These are phyloP conservation scores for Kluyveromyces sp. DNA, from an alignment of 1,139 yeast species.

Conservation along the genomic window DNA sequence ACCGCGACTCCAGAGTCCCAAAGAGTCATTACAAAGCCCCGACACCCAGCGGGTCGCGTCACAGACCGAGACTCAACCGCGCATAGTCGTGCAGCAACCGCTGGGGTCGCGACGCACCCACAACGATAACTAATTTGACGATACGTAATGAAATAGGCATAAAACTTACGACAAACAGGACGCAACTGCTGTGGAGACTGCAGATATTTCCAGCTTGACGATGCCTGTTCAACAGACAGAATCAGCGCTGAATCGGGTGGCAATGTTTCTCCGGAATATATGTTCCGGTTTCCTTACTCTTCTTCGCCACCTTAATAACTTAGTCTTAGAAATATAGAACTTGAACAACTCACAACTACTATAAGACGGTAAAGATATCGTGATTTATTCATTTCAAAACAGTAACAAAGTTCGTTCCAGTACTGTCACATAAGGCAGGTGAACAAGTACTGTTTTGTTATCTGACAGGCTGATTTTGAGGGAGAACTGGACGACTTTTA, in stretches of 20 bases:
- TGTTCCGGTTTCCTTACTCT: background rate
- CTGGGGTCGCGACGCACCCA: background rate
- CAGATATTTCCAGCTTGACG: background rate
- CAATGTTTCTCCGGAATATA: no score
- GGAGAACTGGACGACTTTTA: no score
- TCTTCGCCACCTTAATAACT: background rate
- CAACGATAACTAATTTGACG: background rate
- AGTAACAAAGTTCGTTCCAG: background rate
- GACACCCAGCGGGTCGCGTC: background rate
- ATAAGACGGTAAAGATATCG: background rate
- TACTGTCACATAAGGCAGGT: background rate
- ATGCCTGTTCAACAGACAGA: no score
- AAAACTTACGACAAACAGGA: no score
- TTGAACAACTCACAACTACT: background rate
- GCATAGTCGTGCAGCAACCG: conserved; percentile 5
- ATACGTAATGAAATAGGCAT: no score
- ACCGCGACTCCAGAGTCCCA: conserved; percentile 2
- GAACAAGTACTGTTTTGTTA: background rate
- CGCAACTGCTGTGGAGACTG: no score
- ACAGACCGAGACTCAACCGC: background rate
- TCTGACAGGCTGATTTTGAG: background rate
- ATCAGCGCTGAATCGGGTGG: no score
- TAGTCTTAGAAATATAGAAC: background rate
- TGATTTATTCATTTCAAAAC: background rate
- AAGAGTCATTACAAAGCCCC: background rate